Evolutionary conservation across 768 basidiomycete species (phyloP).

Genomic region (Pleurotus djamor): DNA sequence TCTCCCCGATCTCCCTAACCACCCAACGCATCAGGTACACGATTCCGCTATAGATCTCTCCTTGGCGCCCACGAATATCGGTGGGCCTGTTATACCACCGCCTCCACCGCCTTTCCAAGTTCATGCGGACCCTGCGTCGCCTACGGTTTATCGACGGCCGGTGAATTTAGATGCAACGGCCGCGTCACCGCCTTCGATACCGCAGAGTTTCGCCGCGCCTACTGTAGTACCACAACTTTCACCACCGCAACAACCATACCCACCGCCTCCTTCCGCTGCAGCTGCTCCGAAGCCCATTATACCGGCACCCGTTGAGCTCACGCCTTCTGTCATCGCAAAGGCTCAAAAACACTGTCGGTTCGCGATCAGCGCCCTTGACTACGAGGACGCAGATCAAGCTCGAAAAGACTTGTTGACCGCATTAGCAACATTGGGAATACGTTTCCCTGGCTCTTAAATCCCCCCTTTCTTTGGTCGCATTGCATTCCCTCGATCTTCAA

Average conservation of each 20-base stretch:
- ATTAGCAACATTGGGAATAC: slow-evolving; percentile 53
- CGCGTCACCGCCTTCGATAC: slow-evolving; percentile 1
- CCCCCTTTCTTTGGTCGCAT: too few relatives aligned
- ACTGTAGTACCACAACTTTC: slow-evolving; percentile 1
- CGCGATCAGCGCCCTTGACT: slow-evolving; percentile 94
- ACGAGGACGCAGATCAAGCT: slow-evolving; percentile 90
- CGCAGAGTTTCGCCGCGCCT: background rate
- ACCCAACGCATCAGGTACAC: slow-evolving; percentile 13
- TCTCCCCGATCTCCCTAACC: slow-evolving; percentile 15
- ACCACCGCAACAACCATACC: slow-evolving; percentile 11
- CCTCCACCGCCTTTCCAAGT: slow-evolving; percentile 1
- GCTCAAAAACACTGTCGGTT: slow-evolving; percentile 91
- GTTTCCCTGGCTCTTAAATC: background rate
- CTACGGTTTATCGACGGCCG: slow-evolving; percentile 5
- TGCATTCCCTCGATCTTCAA: too few relatives aligned
- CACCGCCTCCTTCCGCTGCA: slow-evolving; percentile 13
- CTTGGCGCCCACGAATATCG: background rate
- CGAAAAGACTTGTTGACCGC: slow-evolving; percentile 80
- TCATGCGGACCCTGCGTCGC: slow-evolving; percentile 8
- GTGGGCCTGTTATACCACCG: background rate
- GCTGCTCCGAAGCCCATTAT: slow-evolving; percentile 16
- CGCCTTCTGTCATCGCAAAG: slow-evolving; percentile 64
- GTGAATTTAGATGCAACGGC: background rate
- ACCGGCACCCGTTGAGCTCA: slow-evolving; percentile 45
- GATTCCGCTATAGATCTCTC: slow-evolving; percentile 2